A percentile compares a stretch with the other conserved stretches of the same genome.
These are phyloP conservation scores for Syncephalastrum sp. DNA, from an alignment of 371 early-diverging fungal genomes.

Conservation along the genomic window DNA sequence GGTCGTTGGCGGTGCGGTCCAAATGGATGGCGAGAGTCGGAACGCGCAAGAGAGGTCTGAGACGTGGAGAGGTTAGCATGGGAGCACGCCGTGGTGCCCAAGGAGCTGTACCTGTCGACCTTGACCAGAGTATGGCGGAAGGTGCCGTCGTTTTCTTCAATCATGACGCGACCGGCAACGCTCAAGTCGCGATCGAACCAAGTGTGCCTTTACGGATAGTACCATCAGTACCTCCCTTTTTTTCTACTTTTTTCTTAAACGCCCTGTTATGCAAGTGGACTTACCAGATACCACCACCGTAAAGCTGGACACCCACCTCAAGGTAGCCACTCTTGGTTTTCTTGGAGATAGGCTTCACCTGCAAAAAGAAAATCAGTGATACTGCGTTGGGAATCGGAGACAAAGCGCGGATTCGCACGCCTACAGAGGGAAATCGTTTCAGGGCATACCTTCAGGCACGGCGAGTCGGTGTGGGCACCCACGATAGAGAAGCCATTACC, in stretches of 20 bases:
- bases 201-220: constrained; percentile 71
- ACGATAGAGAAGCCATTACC: constrained; percentile 88
- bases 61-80: background rate
- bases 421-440: background rate
- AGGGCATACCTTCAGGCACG: constrained; percentile 86
- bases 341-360: constrained; percentile 93
- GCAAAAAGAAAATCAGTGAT: constrained; percentile 6
- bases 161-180: constrained; percentile 94
- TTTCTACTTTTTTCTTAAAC: background rate
- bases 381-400: background rate
- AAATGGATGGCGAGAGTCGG: constrained; percentile 98
- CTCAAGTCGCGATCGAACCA: constrained; percentile 98
- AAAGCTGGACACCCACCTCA: constrained; percentile 88
- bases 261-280: background rate
- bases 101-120: constrained; percentile 58
- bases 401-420: background rate
- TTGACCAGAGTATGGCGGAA: constrained; percentile 72
- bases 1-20: constrained; percentile 74
- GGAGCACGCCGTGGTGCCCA: background rate
- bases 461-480: constrained; percentile 97
- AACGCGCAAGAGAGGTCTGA: constrained; percentile 84
- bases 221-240: background rate
- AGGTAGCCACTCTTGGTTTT: constrained; percentile 81
- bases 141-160: constrained; percentile 68
- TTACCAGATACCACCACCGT: constrained; percentile 95